Evolutionary conservation across 129 eudicot genomes (phyloP), one percentile per base, ranked within the genome.

Genomic region (Flaveria linearis): DNA sequence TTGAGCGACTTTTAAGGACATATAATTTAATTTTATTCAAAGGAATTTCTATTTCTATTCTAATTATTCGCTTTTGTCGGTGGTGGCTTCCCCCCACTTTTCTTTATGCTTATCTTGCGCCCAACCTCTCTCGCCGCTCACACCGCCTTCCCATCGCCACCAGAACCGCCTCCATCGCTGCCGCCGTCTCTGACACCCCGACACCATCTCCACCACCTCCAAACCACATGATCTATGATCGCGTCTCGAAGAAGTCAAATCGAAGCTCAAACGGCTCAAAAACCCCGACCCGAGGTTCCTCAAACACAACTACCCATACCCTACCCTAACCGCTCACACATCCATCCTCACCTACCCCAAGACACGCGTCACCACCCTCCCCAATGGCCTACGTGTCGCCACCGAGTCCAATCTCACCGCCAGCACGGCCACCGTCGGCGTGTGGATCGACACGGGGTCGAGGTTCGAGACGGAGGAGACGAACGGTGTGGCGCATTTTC

Each of bases 341-440:
- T 68, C 95, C 0, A 87, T 89, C 80, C 86, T 94, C 70, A 74
- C 96, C 69, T 78, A 78, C 45, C 99, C 99, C 0, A 75, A 79
- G 30, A 94, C 99, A 0, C 82, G 85, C 1, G 83, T 91, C 91
- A 94, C 99, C 9, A 91, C 97, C 1, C 89, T 94, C 11, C 93
- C 99, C 10, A 87, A 87, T 72, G 99, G 99, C 53, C 91, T 94
- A 23, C 96, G 99, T 0, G 87, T 94, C 20, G 99, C 99, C 71
- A 94, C 99, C 14, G 97, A 94, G 83, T 85, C 97, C 1, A 80
- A 81, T 28, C 96, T 84, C 39, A 72, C 94, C 1, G 65, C 89
- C 0, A 56, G 66, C 9, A 86, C 98, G 9, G 97, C 98, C 5
- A 91, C 98, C 43, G 97, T 94, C 8, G 97, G 97, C 1, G 96